phyloP scores from a whole-genome alignment of 1,284 basidiomycete genomes.

The Leccinum variabile region DNA sequence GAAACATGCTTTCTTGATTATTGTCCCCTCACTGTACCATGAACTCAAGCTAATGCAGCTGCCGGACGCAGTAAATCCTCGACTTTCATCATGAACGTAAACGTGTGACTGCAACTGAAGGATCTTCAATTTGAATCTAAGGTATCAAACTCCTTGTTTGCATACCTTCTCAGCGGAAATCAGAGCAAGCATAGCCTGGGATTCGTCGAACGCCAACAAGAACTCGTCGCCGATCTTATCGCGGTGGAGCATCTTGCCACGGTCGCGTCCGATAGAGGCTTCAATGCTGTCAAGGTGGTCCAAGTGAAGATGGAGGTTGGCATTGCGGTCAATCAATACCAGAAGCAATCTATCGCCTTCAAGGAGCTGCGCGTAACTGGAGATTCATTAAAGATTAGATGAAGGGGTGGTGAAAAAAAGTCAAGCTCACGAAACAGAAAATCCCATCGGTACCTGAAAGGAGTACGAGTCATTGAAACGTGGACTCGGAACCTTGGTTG shows the following conservation, averaged over 20 bases:
- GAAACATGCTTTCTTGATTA: conserved; percentile 41
- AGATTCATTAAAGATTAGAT: too few relatives aligned
- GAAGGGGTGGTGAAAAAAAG: too few relatives aligned
- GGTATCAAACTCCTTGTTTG: not conserved
- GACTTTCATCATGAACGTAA: conserved; percentile 44
- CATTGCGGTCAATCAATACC: too few relatives aligned
- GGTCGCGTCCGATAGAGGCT: too few relatives aligned
- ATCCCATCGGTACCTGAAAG: conserved; percentile 37
- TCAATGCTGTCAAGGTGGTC: too few relatives aligned
- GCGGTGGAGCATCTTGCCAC: too few relatives aligned
- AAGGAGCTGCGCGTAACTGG: too few relatives aligned
- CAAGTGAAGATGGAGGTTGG: too few relatives aligned
- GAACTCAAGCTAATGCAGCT: conserved; percentile 40
- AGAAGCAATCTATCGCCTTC: too few relatives aligned
- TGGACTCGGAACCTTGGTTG: conserved; percentile 40
- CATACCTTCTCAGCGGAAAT: conserved; percentile 27
- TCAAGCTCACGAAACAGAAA: conserved; percentile 39
- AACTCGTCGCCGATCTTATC: too few relatives aligned
- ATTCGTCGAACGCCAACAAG: too few relatives aligned
- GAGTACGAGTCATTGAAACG: conserved; percentile 27
- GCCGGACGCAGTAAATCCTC: conserved; percentile 40
- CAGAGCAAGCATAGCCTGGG: too few relatives aligned
- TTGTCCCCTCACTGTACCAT: conserved; percentile 43
- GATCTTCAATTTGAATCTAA: conserved; percentile 3
- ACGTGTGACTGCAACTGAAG: conserved; percentile 42